Evolutionary conservation across 805 yeast species (phyloP), one percentile per base, ranked within the genome.

Genomic region (Schwanniomyces vanrijiae): DNA sequence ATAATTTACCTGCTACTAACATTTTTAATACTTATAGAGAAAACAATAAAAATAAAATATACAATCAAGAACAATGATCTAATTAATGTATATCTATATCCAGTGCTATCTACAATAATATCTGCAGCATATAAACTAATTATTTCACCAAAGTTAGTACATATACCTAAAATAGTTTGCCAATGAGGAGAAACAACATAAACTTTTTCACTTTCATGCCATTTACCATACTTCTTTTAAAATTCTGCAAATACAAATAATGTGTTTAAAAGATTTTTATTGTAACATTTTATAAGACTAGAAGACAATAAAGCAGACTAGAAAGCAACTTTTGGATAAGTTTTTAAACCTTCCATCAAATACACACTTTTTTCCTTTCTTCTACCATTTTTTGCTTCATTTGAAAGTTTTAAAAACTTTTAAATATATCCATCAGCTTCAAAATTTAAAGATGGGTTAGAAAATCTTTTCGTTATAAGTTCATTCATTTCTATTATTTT

Each of bases 51-150:
- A 45, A 76, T 64, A 43, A 74, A 69, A 19, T 25, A 37, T 0
- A 64, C 47, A 38, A 39, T 10, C 52, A 61, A 56, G 25, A 56
- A 51, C 37, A 56, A 45, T 50, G 68, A 57, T 14, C 65, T 60
- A 37, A 47, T 49, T 55, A 61, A 59, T 14, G 71, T 68, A 55
- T 56, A 58, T 47, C 69, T 70, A 56, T 77, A 68, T 7, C 83
- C 83, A 46, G 66, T 62, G 35, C 56, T 56, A 45, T 77, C 81
- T 21, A 73, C 66, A 19, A 73, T 53, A 47, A 63, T 56, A 40
- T 81, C 81, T 21, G 72, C 72, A 26, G 64, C 46, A 45, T 69
- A 65, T 40, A 76, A 65, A 14, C 82, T 82, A 13, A 76, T 49
- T 43, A 79, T 64, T 46, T 68, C 68, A 33, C 79, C 79, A 24